phyloP scores from a whole-genome alignment of 495 filamentous ascomycete species.

The Penicillium silybi region DNA sequence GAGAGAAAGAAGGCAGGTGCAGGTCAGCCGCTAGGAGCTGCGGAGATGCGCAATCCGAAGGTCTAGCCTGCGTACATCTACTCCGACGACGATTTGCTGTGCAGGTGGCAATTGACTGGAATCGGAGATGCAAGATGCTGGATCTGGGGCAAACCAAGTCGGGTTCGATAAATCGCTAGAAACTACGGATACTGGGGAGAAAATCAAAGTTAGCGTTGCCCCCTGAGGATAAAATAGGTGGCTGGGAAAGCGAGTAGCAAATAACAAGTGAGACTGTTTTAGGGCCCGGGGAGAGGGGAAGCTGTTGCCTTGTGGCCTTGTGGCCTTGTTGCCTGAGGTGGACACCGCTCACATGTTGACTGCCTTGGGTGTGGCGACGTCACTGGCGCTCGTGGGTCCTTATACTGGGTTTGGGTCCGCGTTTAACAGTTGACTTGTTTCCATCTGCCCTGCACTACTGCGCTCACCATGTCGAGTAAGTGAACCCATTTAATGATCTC shows the following conservation, averaged over 20 bases:
- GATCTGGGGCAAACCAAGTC: not conserved
- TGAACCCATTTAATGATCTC: not conserved
- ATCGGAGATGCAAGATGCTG: not conserved
- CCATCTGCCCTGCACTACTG: not conserved
- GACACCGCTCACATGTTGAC: not conserved
- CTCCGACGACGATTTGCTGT: slow-evolving; percentile 23
- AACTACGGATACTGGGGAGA: not conserved
- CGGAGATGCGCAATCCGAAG: slow-evolving; percentile 25
- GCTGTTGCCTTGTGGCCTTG: not conserved
- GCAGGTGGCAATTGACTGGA: slow-evolving; percentile 10
- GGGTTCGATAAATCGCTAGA: not conserved
- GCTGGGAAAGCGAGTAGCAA: not conserved
- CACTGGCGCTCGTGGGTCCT: slow-evolving; percentile 13
- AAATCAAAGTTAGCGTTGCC: not conserved
- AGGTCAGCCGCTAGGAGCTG: slow-evolving; percentile 32
- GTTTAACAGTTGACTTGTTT: not conserved
- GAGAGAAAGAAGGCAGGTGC: slow-evolving; percentile 22
- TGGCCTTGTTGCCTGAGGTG: not conserved
- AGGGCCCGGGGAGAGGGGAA: not conserved
- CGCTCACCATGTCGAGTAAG: slow-evolving; percentile 25
- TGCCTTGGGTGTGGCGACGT: slow-evolving; percentile 11
- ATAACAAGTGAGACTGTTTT: not conserved
- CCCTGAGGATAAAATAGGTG: not conserved
- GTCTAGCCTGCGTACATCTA: slow-evolving; percentile 30
- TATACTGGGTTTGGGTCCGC: not conserved